Evolutionary conservation across 257 asterid genomes (phyloP).

Genomic region (Solanum arcanum): DNA sequence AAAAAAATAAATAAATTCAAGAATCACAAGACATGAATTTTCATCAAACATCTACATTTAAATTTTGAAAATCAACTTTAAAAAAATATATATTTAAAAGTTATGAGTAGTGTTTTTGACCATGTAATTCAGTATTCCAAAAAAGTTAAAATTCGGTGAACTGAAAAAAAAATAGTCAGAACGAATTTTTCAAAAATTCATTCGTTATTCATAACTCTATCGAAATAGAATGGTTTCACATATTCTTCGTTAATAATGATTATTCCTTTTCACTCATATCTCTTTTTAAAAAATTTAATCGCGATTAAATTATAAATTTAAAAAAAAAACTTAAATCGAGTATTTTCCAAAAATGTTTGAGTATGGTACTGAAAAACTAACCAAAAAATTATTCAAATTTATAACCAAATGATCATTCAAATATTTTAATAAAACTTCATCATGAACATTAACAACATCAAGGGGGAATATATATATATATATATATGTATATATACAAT

Average conservation of each 20-base stretch:
- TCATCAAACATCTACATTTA: neutral
- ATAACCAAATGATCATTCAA: neutral
- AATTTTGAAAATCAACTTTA: neutral
- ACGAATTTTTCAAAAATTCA: neutral
- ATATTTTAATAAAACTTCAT: neutral
- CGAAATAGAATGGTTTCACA: neutral
- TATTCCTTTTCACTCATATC: neutral
- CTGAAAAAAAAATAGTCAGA: neutral
- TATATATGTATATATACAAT: neutral
- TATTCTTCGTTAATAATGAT: neutral
- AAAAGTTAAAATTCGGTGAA: neutral
- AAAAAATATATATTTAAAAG: neutral
- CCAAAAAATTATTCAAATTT: neutral
- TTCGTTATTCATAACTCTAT: neutral
- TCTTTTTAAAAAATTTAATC: neutral
- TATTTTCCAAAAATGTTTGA: neutral
- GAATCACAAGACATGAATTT: constrained; percentile 15
- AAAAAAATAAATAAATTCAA: constrained; percentile 4
- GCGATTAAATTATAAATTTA: neutral
- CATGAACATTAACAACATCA: neutral
- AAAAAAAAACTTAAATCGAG: neutral
- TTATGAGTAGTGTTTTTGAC: neutral
- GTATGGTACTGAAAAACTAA: neutral
- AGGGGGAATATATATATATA: neutral
- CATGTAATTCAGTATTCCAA: neutral